These are phyloP conservation scores for Tripterygium wilfordii DNA, from an alignment of 177 flowering plant species.

Conservation along the genomic window DNA sequence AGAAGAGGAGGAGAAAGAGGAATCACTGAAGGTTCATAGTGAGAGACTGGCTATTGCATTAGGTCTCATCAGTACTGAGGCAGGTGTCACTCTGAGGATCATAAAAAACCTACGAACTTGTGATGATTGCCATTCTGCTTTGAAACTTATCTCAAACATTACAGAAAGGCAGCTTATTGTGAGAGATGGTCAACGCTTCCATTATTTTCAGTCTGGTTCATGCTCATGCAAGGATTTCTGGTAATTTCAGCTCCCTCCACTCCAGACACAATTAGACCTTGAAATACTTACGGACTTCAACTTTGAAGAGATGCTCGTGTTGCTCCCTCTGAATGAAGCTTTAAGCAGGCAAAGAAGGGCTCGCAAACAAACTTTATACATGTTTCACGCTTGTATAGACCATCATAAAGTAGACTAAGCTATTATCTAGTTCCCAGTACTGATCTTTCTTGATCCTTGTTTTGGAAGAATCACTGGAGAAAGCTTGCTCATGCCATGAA, in stretches of 20 bases:
- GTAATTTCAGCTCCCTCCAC: background rate
- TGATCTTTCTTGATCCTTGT: too few species aligned
- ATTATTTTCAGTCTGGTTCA: slow-evolving; percentile 3
- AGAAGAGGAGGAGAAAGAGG: slow-evolving; percentile 13
- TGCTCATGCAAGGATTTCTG: slow-evolving; percentile 6
- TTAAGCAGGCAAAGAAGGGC: too few species aligned
- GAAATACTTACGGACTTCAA: too few species aligned
- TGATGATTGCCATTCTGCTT: slow-evolving; percentile 4
- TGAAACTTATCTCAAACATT: slow-evolving; percentile 3
- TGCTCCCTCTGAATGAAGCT: too few species aligned
- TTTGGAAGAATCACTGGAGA: too few species aligned
- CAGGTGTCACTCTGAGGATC: slow-evolving; percentile 10
- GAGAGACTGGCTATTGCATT: slow-evolving; percentile 11
- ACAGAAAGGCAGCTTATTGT: slow-evolving; percentile 7
- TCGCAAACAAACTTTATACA: too few species aligned
- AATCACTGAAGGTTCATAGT: slow-evolving; percentile 14
- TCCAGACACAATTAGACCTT: too few species aligned
- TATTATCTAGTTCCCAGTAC: too few species aligned
- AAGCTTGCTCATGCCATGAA: too few species aligned
- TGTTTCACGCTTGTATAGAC: too few species aligned
- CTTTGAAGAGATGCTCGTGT: too few species aligned
- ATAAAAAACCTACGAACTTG: slow-evolving; percentile 3
- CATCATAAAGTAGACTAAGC: too few species aligned
- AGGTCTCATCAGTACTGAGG: slow-evolving; percentile 10
- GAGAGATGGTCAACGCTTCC: slow-evolving; percentile 6